These are phyloP conservation scores for Ogataea allantospora DNA, from an alignment of 805 yeast genomes.

Conservation along the genomic window DNA sequence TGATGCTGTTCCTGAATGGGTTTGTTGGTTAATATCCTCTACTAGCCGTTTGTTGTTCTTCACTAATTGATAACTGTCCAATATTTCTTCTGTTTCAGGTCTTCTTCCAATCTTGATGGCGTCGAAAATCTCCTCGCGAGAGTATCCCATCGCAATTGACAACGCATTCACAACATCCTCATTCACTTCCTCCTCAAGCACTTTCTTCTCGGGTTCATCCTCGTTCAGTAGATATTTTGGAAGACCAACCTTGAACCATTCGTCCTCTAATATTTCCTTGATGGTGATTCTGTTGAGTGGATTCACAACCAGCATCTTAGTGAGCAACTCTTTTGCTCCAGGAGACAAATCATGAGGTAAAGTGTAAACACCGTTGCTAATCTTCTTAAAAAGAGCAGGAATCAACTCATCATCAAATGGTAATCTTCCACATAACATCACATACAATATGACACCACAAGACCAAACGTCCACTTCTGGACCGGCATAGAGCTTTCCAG, in stretches of 20 bases:
- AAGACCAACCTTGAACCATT: constrained; percentile 83
- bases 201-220: constrained; percentile 39
- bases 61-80: constrained; percentile 83
- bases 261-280: constrained; percentile 88
- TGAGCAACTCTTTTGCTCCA: constrained; percentile 80
- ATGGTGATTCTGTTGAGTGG: constrained; percentile 92
- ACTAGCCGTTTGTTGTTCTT: constrained; percentile 73
- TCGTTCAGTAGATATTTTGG: constrained; percentile 76
- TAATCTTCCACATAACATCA: constrained; percentile 91
- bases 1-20: constrained; percentile 5
- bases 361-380: constrained; percentile 88
- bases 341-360: constrained; percentile 81
- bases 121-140: constrained; percentile 75
- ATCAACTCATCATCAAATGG: constrained; percentile 97
- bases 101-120: constrained; percentile 45
- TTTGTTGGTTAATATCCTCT: constrained; percentile 53
- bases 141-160: constrained; percentile 84
- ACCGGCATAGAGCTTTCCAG: constrained; percentile 93
- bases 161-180: constrained; percentile 74
- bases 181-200: constrained; percentile 49
- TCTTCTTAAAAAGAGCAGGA: constrained; percentile 90
- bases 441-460: constrained; percentile 91
- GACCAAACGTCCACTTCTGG: constrained; percentile 99
- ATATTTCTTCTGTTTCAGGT: constrained; percentile 65
- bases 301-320: constrained; percentile 90